phyloP scores from a whole-genome alignment of 495 filamentous ascomycete genomes.

The Apodospora peruviana region DNA sequence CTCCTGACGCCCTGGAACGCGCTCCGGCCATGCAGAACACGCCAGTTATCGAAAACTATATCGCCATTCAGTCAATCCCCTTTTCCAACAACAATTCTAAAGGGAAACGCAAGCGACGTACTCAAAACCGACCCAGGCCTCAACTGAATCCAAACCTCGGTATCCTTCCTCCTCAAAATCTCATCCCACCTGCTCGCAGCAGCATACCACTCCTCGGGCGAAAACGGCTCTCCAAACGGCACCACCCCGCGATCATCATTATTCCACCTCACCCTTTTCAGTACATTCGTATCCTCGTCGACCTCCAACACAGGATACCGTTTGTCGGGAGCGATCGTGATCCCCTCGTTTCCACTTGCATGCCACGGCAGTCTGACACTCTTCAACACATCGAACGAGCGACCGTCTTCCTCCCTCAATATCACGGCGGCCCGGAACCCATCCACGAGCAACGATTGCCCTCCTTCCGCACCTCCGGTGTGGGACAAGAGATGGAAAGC shows the following conservation, averaged over 20 bases:
- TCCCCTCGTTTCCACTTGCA: constrained; percentile 77
- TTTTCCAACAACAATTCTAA: not conserved
- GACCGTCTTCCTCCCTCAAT: constrained; percentile 42
- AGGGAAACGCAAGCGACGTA: constrained; percentile 30
- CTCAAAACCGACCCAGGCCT: constrained; percentile 71
- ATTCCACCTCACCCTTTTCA: constrained; percentile 83
- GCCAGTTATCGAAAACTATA: constrained; percentile 93
- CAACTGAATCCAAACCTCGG: constrained; percentile 71
- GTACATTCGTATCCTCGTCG: constrained; percentile 35
- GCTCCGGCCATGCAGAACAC: constrained; percentile 79
- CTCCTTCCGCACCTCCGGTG: constrained; percentile 44
- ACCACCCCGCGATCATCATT: constrained; percentile 75
- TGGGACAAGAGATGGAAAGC: constrained; percentile 87
- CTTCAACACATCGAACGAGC: constrained; percentile 48
- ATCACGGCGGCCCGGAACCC: constrained; percentile 65
- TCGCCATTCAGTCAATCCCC: not conserved
- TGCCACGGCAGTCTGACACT: constrained; percentile 59
- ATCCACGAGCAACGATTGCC: constrained; percentile 73
- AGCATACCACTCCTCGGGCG: constrained; percentile 61
- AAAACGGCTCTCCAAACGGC: constrained; percentile 22
- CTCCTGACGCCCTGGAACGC: constrained; percentile 77
- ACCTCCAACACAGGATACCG: constrained; percentile 62
- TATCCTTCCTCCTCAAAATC: constrained; percentile 47
- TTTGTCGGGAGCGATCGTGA: constrained; percentile 64
- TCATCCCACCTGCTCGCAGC: constrained; percentile 64